These are phyloP conservation scores for Metarhizium brunneum DNA, from an alignment of 2,329 filamentous ascomycete genomes.

Conservation along the genomic window DNA sequence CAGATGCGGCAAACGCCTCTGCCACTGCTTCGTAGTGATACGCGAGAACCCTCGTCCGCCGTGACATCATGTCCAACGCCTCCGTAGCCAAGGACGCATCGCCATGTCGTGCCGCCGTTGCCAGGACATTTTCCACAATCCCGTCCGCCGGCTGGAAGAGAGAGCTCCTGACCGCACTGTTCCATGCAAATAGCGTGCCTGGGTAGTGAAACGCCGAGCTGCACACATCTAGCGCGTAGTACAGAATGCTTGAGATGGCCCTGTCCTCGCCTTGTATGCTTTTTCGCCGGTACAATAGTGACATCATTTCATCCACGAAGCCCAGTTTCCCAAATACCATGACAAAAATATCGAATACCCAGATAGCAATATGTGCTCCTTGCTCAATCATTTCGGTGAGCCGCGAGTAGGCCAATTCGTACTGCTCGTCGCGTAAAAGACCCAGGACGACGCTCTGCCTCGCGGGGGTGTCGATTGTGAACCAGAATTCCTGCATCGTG, in stretches of 20 bases:
- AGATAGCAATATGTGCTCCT: conserved; percentile 48
- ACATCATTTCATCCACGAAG: conserved; percentile 69
- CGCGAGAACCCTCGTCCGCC: conserved; percentile 39
- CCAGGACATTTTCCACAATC: conserved; percentile 59
- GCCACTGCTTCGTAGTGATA: conserved; percentile 76
- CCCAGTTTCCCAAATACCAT: conserved; percentile 61
- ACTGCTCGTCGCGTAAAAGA: conserved; percentile 69
- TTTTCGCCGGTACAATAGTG: conserved; percentile 52
- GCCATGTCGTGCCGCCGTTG: conserved; percentile 58
- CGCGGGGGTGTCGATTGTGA: conserved; percentile 39
- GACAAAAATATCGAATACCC: conserved; percentile 72
- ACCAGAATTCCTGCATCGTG: conserved; percentile 67
- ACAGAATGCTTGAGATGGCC: conserved; percentile 49
- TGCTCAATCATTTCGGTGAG: conserved; percentile 57
- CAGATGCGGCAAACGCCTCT: conserved; percentile 53
- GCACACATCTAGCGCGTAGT: conserved; percentile 67
- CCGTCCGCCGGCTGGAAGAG: conserved; percentile 43
- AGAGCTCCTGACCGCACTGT: conserved; percentile 42
- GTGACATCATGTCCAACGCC: conserved; percentile 45
- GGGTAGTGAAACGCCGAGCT: conserved; percentile 53
- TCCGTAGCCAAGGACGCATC: conserved; percentile 62
- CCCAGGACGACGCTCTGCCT: conserved; percentile 62
- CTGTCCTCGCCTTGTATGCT: conserved; percentile 23
- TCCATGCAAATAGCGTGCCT: conserved; percentile 65
- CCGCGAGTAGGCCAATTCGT: conserved; percentile 68